These are phyloP conservation scores for Colletotrichum tanaceti DNA, from an alignment of 2,329 filamentous ascomycete species.

Conservation along the genomic window DNA sequence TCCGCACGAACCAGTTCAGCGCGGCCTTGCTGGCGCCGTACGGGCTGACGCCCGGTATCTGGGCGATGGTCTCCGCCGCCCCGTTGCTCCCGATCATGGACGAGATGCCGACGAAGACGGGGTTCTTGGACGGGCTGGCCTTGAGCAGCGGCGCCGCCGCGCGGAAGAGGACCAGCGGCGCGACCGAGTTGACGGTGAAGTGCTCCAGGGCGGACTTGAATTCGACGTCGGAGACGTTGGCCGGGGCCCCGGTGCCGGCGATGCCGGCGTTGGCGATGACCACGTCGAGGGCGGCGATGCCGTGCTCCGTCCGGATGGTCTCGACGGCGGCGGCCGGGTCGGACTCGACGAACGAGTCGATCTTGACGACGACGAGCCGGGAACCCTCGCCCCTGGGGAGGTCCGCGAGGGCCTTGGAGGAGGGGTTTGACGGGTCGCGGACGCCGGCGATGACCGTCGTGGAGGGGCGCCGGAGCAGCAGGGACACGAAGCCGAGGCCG, in stretches of 20 bases:
- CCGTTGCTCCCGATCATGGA: slow-evolving; percentile 44
- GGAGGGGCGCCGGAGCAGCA: slow-evolving; percentile 24
- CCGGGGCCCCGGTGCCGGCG: background rate
- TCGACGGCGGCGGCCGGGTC: slow-evolving; percentile 50
- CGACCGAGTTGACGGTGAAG: slow-evolving; percentile 53
- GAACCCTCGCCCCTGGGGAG: slow-evolving; percentile 52
- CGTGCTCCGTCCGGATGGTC: slow-evolving; percentile 45
- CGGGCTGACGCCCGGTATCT: slow-evolving; percentile 29
- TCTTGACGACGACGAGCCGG: slow-evolving; percentile 54
- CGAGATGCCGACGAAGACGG: slow-evolving; percentile 46
- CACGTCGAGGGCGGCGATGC: slow-evolving; percentile 59
- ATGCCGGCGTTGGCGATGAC: slow-evolving; percentile 66
- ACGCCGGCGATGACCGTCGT: slow-evolving; percentile 55
- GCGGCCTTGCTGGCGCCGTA: slow-evolving; percentile 42
- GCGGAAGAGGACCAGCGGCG: slow-evolving; percentile 38
- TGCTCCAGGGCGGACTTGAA: slow-evolving; percentile 47
- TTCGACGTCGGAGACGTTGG: slow-evolving; percentile 44
- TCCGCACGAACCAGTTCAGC: slow-evolving; percentile 41
- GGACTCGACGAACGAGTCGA: slow-evolving; percentile 52
- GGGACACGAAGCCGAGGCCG: slow-evolving; percentile 28
- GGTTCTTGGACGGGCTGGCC: slow-evolving; percentile 23
- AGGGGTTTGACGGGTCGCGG: slow-evolving; percentile 48
- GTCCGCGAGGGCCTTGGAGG: slow-evolving; percentile 47
- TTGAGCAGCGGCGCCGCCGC: slow-evolving; percentile 47
- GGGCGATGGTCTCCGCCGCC: background rate